phyloP scores from a whole-genome alignment of 2,329 filamentous ascomycete species.

The Sclerotinia minor region DNA sequence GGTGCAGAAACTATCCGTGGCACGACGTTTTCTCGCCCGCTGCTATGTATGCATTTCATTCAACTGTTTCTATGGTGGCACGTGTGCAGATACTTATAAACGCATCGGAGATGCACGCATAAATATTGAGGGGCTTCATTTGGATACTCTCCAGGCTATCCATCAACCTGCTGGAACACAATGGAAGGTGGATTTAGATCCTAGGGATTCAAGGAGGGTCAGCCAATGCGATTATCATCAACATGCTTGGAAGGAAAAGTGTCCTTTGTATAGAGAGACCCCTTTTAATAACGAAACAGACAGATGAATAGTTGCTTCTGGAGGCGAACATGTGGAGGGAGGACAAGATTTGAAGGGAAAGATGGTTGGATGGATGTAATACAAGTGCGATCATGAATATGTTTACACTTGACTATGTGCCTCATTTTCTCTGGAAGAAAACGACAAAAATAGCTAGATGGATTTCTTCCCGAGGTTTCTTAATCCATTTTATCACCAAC shows the following conservation, averaged over 20 bases:
- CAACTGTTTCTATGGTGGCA: neutral
- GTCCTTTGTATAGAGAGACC: neutral
- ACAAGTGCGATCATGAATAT: neutral
- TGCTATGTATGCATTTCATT: neutral
- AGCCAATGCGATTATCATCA: constrained; percentile 3
- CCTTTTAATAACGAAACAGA: neutral
- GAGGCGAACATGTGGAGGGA: too few species aligned
- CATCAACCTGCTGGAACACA: neutral
- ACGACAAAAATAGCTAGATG: too few species aligned
- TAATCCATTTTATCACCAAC: neutral
- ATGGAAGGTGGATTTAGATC: constrained; percentile 4
- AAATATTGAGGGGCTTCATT: neutral
- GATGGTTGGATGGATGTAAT: neutral
- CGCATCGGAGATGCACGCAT: neutral
- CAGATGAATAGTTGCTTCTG: neutral
- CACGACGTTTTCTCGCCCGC: neutral
- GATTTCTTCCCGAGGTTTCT: neutral
- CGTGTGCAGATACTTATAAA: rapidly evolving
- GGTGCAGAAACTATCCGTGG: neutral
- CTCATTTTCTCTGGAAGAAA: neutral
- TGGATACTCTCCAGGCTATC: neutral
- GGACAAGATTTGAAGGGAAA: neutral
- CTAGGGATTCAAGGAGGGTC: neutral
- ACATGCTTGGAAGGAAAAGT: neutral
- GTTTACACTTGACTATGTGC: too few species aligned